A percentile compares a stretch with the other conserved stretches of the same genome.
phyloP scores from a whole-genome alignment of 768 basidiomycete species.

The Neoboletus subvelutipes region DNA sequence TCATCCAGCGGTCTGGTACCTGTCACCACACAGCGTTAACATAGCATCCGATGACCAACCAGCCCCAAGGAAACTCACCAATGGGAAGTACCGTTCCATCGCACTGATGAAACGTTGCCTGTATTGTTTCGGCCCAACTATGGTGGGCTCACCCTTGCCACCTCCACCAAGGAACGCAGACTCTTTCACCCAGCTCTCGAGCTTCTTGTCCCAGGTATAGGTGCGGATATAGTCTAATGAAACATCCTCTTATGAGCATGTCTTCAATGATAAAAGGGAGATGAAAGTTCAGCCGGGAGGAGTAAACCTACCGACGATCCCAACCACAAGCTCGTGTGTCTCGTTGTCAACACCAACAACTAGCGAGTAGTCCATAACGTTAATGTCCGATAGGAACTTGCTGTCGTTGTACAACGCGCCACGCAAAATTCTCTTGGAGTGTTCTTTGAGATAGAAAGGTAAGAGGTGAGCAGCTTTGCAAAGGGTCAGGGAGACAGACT shows the following conservation, averaged over 20 bases:
- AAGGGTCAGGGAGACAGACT: slow-evolving; percentile 7
- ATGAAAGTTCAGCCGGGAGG: not conserved
- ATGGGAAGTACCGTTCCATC: slow-evolving; percentile 87
- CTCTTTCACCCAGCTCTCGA: slow-evolving; percentile 99
- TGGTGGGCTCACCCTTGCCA: slow-evolving; percentile 89
- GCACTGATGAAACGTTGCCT: slow-evolving; percentile 81
- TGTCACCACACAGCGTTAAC: slow-evolving; percentile 28
- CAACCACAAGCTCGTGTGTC: slow-evolving; percentile 89
- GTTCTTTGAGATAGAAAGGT: slow-evolving; percentile 95
- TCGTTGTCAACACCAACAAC: slow-evolving; percentile 92
- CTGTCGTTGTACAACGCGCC: slow-evolving; percentile 94
- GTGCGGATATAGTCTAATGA: slow-evolving; percentile 86
- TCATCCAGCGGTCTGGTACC: slow-evolving; percentile 93
- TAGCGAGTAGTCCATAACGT: slow-evolving; percentile 97
- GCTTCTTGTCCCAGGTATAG: slow-evolving; percentile 97
- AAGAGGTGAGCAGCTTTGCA: slow-evolving; percentile 72
- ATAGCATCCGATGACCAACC: not conserved
- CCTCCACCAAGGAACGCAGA: slow-evolving; percentile 83
- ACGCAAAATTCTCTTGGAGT: slow-evolving; percentile 88
- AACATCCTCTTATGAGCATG: slow-evolving; percentile 5
- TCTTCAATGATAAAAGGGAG: not conserved
- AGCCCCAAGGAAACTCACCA: slow-evolving; percentile 47
- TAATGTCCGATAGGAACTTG: slow-evolving; percentile 90
- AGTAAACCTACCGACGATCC: slow-evolving; percentile 82
- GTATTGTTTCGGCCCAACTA: slow-evolving; percentile 95